A percentile compares a stretch with the other conserved stretches of the same genome.
Evolutionary conservation across 345 rosid species (phyloP).

Genomic region (Camelina neglecta): DNA sequence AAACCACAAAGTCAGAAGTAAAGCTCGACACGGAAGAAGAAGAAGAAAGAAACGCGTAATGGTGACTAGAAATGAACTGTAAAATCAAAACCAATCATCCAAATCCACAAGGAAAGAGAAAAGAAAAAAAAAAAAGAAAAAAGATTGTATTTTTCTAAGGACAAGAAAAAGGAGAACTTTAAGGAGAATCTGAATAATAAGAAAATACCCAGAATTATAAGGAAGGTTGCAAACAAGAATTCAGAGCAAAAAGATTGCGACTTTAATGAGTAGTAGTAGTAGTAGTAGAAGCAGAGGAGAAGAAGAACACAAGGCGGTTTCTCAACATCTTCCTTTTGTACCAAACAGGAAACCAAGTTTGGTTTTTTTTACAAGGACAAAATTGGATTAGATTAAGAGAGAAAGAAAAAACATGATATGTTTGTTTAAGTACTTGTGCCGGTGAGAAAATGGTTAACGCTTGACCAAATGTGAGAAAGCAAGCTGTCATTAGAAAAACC

Average conservation of each 20-base stretch:
- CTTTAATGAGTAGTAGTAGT: background rate
- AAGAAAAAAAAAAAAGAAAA: background rate
- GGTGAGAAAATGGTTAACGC: conserved; percentile 45
- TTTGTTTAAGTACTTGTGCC: conserved; percentile 19
- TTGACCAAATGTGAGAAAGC: conserved; percentile 48
- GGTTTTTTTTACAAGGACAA: background rate
- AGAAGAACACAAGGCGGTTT: conserved; percentile 43
- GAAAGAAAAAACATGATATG: conserved; percentile 24
- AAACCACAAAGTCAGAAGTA: conserved; percentile 41
- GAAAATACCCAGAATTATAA: conserved; percentile 11
- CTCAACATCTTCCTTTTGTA: conserved; percentile 27
- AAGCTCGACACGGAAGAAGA: conserved; percentile 31
- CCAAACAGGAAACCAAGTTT: conserved; percentile 29
- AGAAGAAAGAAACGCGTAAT: conserved; percentile 61
- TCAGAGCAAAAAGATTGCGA: conserved; percentile 23
- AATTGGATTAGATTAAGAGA: conserved; percentile 28
- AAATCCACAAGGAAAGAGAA: conserved; percentile 29
- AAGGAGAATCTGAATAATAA: conserved; percentile 20
- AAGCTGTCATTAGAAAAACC: conserved; percentile 39
- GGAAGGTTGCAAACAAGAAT: conserved; percentile 25
- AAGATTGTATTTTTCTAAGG: background rate
- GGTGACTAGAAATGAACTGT: conserved; percentile 63
- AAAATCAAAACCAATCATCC: conserved; percentile 46
- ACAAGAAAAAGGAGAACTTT: conserved; percentile 3
- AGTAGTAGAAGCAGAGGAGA: background rate